Evolutionary conservation across 345 rosid genomes (phyloP).

Genomic region (Sisymbrium altissimum): DNA sequence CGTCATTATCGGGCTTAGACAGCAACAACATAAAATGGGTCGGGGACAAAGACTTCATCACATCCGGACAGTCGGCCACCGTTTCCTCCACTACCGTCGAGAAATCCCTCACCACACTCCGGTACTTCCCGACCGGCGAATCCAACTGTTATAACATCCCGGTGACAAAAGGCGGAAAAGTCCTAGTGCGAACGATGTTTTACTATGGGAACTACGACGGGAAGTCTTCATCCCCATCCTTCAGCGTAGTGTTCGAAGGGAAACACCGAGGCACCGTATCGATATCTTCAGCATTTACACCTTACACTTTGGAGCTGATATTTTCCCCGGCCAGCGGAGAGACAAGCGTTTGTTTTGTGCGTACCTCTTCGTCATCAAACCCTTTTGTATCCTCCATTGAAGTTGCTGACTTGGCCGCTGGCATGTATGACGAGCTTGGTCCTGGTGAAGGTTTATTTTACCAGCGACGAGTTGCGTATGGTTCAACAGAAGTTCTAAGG

Average conservation of each 20-base stretch:
- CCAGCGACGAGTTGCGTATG: not conserved
- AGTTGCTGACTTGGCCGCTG: not conserved
- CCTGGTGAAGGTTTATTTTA: conserved; percentile 25
- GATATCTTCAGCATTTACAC: not conserved
- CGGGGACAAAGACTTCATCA: conserved; percentile 27
- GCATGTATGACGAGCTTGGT: conserved; percentile 25
- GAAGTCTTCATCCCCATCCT: not conserved
- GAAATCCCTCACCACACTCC: conserved; percentile 16
- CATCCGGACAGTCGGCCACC: not conserved
- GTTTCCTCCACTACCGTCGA: not conserved
- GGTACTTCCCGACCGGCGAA: conserved; percentile 21
- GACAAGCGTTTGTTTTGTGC: conserved; percentile 23
- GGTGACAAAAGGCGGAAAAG: conserved; percentile 16
- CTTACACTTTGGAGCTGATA: conserved; percentile 11
- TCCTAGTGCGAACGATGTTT: conserved; percentile 19
- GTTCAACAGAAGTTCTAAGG: not conserved
- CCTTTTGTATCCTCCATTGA: conserved; percentile 36
- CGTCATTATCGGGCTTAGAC: conserved; percentile 9
- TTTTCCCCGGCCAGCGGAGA: conserved; percentile 12
- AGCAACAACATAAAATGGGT: conserved; percentile 19
- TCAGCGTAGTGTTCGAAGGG: conserved; percentile 11
- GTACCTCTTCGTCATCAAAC: conserved; percentile 14
- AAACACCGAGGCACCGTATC: conserved; percentile 14
- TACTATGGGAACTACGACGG: conserved; percentile 32
- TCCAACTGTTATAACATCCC: conserved; percentile 31